These are phyloP conservation scores for Podaxis sp. DNA, from an alignment of 768 basidiomycete species.

Conservation along the genomic window DNA sequence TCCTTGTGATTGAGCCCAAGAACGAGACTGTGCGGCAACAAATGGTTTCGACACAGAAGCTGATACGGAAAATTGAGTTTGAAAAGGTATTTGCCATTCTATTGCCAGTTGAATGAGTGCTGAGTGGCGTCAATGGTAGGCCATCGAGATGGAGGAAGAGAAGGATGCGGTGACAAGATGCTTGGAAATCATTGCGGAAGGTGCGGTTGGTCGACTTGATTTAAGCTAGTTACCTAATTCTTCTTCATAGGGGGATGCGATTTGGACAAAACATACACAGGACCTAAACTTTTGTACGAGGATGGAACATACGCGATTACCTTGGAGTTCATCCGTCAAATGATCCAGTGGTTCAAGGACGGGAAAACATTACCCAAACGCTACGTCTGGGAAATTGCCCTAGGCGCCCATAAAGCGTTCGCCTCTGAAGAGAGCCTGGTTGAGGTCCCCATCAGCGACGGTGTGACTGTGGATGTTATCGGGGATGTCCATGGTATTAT, in stretches of 20 bases:
- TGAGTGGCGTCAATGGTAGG: conserved; percentile 40
- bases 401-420: conserved; percentile 80
- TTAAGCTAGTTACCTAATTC: neutral
- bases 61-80: conserved; percentile 86
- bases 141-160: conserved; percentile 91
- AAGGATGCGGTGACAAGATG: conserved; percentile 76
- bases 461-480: conserved; percentile 86
- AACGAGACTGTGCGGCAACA: conserved; percentile 82
- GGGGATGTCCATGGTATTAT: conserved; percentile 91
- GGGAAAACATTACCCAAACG: conserved; percentile 90
- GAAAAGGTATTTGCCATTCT: conserved; percentile 66
- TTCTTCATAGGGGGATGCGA: conserved; percentile 66
- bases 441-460: conserved; percentile 70
- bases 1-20: conserved; percentile 79
- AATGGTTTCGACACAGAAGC: conserved; percentile 85
- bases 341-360: conserved; percentile 92
- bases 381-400: conserved; percentile 93
- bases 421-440: conserved; percentile 80
- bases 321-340: conserved; percentile 72
- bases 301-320: conserved; percentile 75
- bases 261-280: conserved; percentile 68
- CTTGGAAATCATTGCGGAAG: conserved; percentile 75
- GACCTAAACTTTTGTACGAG: conserved; percentile 66
- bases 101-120: neutral
- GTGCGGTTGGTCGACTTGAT: conserved; percentile 33